Evolutionary conservation across 2,329 filamentous ascomycete species (phyloP), one percentile per base, ranked within the genome.

Genomic region (Fusarium redolens): DNA sequence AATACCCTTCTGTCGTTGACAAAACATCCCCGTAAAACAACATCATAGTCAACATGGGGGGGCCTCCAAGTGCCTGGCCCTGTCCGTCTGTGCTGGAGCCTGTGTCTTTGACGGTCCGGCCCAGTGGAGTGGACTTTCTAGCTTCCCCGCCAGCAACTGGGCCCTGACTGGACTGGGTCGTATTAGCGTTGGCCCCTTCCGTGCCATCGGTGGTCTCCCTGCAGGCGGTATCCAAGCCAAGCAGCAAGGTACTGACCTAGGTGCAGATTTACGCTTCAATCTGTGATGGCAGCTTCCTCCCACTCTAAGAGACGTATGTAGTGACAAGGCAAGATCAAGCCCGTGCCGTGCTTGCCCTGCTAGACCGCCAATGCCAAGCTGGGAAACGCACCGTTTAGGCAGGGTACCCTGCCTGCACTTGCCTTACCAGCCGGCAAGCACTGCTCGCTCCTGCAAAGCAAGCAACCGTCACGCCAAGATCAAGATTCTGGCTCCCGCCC

Each of bases 101-200:
- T 52, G 52, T 64, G 62, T 57, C 60, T 70, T 58, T 65, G 69
- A 65, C 56, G 55, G 59, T 62, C 57, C 61, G 67, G 33, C 60
- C 43, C 37, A 66, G 63, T 30, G 63, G 52, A 66, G 61, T 60
- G 52, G 69, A 45, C 60, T 54, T 54, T 64, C 33, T 60, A 71
- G 61, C 67, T 75, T 68, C 51, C 54, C 38, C 38, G 51, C 51
- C 51, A 41, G 25, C 51, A 41, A 55, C 22, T 30, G 35, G 25
- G 54, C n/a, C 18, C 25, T 47, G 40, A 35, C 48, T 54, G 44
- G 61, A 56, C 64, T 68, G 52, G 57, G 62, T 51, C 35, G 43
- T 72, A 44, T 57, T 74, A 74, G 72, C 65, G 71, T 72, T 62
- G 48, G 66, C 69, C 74, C 58, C 69, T 74, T 63, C 69, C 63